Evolutionary conservation across 192 early-diverging fungal genomes (phyloP).

Genomic region (Dispira simplex): DNA sequence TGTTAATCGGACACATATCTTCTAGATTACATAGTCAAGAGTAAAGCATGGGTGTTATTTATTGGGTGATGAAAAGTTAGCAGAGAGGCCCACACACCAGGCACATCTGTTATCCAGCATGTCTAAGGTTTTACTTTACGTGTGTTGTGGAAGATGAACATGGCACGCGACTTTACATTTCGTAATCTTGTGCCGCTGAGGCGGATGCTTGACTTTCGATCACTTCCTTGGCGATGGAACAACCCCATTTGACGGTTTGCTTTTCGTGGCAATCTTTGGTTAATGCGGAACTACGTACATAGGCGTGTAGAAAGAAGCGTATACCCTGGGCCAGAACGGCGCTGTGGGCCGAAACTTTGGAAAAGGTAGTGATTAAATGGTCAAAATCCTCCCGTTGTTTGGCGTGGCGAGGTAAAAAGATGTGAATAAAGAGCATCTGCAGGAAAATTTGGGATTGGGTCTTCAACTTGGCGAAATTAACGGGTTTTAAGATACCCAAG

Average conservation of each 20-base stretch:
- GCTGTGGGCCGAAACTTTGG: constrained; percentile 29
- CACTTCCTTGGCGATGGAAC: constrained; percentile 47
- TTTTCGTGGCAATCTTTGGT: constrained; percentile 45
- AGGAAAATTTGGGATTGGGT: constrained; percentile 44
- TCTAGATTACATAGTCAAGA: too few relatives aligned
- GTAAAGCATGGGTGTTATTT: too few relatives aligned
- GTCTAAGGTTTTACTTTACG: too few relatives aligned
- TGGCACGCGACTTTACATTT: too few relatives aligned
- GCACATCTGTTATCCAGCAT: too few relatives aligned
- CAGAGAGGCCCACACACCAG: too few relatives aligned
- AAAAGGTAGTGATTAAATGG: constrained; percentile 36
- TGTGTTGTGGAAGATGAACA: too few relatives aligned
- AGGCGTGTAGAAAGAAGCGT: constrained; percentile 68
- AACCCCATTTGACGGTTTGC: constrained; percentile 46
- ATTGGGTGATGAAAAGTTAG: too few relatives aligned
- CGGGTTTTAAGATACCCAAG: constrained; percentile 48
- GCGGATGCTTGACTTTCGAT: constrained; percentile 16
- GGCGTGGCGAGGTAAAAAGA: constrained; percentile 41
- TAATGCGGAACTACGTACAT: constrained; percentile 42
- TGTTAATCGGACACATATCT: too few relatives aligned
- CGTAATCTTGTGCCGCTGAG: too few relatives aligned
- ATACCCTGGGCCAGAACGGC: constrained; percentile 68
- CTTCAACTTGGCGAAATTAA: constrained; percentile 56
- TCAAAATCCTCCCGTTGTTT: constrained; percentile 33
- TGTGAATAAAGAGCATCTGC: constrained; percentile 53